Conservation (phyloP, 1,284 basidiomycete genomes). For the Ustilago shanxiensis region DNA sequence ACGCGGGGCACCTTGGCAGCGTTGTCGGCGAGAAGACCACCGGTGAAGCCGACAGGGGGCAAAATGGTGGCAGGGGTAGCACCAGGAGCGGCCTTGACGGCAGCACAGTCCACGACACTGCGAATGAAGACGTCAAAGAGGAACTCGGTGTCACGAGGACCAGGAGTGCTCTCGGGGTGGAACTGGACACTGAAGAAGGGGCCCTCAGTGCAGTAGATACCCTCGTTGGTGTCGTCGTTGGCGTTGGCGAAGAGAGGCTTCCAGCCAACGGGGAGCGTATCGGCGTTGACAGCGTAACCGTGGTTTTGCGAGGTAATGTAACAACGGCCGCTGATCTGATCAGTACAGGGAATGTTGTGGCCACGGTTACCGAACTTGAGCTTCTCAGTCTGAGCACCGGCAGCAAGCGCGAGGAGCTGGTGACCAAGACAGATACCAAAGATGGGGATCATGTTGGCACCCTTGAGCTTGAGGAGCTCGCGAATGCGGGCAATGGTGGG, state of each 20-base stretch:
- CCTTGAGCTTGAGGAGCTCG: slow-evolving; percentile 75
- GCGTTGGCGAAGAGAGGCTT: slow-evolving; percentile 95
- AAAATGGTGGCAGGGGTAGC: slow-evolving; percentile 40
- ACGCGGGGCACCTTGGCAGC: slow-evolving; percentile 81
- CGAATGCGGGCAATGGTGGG: slow-evolving; percentile 81
- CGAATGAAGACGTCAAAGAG: slow-evolving; percentile 97
- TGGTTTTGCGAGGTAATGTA: slow-evolving; percentile 99
- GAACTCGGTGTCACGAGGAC: slow-evolving; percentile 98
- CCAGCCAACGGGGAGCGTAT: slow-evolving; percentile 86
- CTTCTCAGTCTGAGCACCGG: slow-evolving; percentile 92
- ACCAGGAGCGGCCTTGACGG: slow-evolving; percentile 72
- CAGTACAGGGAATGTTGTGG: slow-evolving; percentile 98
- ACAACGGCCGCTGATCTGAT: slow-evolving; percentile 91
- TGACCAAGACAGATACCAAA: slow-evolving; percentile 99
- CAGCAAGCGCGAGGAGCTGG: slow-evolving; percentile 93
- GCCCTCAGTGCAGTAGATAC: slow-evolving; percentile 82
- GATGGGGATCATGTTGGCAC: slow-evolving; percentile 82
- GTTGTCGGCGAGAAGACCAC: slow-evolving; percentile 87
- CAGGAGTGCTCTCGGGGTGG: slow-evolving; percentile 98
- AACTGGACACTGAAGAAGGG: slow-evolving; percentile 99
- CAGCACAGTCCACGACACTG: slow-evolving; percentile 83
- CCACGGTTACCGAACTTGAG: slow-evolving; percentile 99
- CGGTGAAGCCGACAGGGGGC: slow-evolving; percentile 84
- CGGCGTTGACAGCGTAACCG: slow-evolving; percentile 92
- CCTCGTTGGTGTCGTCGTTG: slow-evolving; percentile 97